These are phyloP conservation scores for Viola pubescens DNA, from an alignment of 441 rosid species.

Conservation along the genomic window DNA sequence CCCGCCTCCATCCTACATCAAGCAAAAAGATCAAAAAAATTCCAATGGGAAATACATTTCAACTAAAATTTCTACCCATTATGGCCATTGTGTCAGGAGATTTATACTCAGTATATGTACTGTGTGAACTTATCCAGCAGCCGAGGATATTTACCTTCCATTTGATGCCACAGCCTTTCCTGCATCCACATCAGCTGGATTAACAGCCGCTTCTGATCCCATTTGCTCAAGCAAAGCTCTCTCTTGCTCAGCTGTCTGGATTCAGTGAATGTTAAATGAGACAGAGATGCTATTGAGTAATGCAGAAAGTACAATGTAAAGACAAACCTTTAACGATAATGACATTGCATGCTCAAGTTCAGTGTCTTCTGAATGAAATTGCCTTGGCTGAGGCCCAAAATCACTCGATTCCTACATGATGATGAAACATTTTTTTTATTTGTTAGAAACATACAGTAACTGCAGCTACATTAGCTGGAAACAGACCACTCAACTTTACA, in stretches of 20 bases:
- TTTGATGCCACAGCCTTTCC: slow-evolving; percentile 37
- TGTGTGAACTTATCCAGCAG: neutral
- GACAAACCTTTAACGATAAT: slow-evolving; percentile 51
- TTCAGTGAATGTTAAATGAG: slow-evolving; percentile 23
- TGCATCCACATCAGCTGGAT: slow-evolving; percentile 34
- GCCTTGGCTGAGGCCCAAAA: slow-evolving; percentile 32
- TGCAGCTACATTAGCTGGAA: neutral
- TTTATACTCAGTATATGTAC: neutral
- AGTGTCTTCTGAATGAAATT: slow-evolving; percentile 38
- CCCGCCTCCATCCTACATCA: slow-evolving; percentile 49
- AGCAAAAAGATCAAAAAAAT: slow-evolving; percentile 6
- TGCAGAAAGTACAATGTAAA: slow-evolving; percentile 1
- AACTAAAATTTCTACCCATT: neutral
- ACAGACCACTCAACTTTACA: neutral
- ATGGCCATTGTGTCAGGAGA: slow-evolving; percentile 5
- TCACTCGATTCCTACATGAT: slow-evolving; percentile 32
- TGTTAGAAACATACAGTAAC: neutral
- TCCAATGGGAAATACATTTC: neutral
- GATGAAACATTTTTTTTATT: slow-evolving; percentile 10
- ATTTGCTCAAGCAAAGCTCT: slow-evolving; percentile 39
- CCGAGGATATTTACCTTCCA: slow-evolving; percentile 45
- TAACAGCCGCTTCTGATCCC: slow-evolving; percentile 31
- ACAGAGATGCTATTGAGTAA: slow-evolving; percentile 4
- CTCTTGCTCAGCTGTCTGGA: slow-evolving; percentile 75
- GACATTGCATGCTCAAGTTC: slow-evolving; percentile 66